Evolutionary conservation across 1,284 basidiomycete species (phyloP).

Genomic region (Trametes polyzona): DNA sequence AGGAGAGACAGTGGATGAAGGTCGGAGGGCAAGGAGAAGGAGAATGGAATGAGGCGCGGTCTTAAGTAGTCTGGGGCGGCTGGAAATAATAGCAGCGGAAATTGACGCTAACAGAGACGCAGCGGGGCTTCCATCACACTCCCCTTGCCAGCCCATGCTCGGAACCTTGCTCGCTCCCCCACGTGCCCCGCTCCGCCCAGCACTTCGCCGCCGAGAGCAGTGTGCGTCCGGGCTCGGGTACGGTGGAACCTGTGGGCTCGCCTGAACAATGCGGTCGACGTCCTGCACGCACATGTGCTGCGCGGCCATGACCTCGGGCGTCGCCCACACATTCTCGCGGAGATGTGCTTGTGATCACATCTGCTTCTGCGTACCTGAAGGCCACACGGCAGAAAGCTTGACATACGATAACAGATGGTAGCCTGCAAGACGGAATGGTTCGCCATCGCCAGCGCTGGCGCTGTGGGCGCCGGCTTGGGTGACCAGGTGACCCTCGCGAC

Average conservation of each 20-base stretch:
- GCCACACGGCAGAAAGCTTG: neutral
- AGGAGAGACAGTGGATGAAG: neutral
- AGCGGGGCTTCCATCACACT: constrained; percentile 17
- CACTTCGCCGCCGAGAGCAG: neutral
- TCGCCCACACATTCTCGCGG: neutral
- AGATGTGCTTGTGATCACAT: constrained; percentile 8
- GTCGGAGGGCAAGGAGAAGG: constrained; percentile 4
- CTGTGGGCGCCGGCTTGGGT: constrained; percentile 6
- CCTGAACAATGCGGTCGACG: constrained; percentile 2
- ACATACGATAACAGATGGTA: constrained; percentile 8
- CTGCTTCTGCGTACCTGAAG: constrained; percentile 14
- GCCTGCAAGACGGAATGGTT: neutral
- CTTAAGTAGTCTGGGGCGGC: constrained; percentile 12
- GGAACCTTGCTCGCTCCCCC: constrained; percentile 6
- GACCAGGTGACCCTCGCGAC: constrained; percentile 9
- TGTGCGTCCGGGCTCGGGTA: neutral
- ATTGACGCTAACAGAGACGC: constrained; percentile 13
- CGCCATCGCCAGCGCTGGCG: neutral
- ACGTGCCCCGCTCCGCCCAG: constrained; percentile 3
- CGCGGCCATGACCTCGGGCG: constrained; percentile 4
- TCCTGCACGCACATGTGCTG: constrained; percentile 5
- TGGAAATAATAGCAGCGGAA: constrained; percentile 13
- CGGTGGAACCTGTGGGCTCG: neutral
- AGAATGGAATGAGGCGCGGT: constrained; percentile 2
- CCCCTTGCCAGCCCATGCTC: constrained; percentile 13